Conservation (phyloP, 2,329 filamentous ascomycete species). For the Sclerotinia minor region DNA sequence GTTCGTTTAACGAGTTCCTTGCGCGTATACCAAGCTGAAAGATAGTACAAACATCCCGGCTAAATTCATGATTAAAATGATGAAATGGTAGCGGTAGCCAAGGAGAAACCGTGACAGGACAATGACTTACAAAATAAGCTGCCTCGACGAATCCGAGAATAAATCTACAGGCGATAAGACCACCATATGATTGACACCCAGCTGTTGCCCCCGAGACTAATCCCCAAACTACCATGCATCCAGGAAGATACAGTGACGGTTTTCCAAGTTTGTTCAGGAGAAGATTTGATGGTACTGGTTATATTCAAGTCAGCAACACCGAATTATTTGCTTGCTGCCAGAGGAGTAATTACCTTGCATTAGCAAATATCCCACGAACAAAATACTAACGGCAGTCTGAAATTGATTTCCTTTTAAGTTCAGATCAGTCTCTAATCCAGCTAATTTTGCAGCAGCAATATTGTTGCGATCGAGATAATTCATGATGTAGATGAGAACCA, state of each 20-base stretch:
- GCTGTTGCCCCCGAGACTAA: constrained; percentile 52
- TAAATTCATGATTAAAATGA: not conserved
- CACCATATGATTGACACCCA: constrained; percentile 48
- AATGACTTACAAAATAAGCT: constrained; percentile 50
- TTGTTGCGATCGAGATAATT: constrained; percentile 65
- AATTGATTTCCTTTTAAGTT: constrained; percentile 46
- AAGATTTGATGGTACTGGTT: constrained; percentile 49
- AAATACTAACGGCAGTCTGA: constrained; percentile 46
- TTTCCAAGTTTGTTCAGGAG: constrained; percentile 51
- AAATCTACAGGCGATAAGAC: constrained; percentile 50
- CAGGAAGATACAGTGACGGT: constrained; percentile 53
- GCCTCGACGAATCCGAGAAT: constrained; percentile 57
- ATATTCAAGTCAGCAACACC: not conserved
- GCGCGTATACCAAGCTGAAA: constrained; percentile 48
- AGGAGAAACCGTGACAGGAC: too few relatives aligned
- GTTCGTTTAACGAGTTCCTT: constrained; percentile 49
- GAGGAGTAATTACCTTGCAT: constrained; percentile 40
- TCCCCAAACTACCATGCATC: constrained; percentile 52
- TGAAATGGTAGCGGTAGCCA: not conserved
- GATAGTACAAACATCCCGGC: constrained; percentile 27
- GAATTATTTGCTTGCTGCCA: not conserved
- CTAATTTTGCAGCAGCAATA: constrained; percentile 55
- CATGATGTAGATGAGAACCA: constrained; percentile 70
- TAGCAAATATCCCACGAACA: constrained; percentile 45
- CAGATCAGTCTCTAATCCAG: constrained; percentile 50